Percentiles rank a stretch among this genome's conserved stretches.
phyloP scores from a whole-genome alignment of 805 yeast species.

The Vanderwaltozyma tropicalis region DNA sequence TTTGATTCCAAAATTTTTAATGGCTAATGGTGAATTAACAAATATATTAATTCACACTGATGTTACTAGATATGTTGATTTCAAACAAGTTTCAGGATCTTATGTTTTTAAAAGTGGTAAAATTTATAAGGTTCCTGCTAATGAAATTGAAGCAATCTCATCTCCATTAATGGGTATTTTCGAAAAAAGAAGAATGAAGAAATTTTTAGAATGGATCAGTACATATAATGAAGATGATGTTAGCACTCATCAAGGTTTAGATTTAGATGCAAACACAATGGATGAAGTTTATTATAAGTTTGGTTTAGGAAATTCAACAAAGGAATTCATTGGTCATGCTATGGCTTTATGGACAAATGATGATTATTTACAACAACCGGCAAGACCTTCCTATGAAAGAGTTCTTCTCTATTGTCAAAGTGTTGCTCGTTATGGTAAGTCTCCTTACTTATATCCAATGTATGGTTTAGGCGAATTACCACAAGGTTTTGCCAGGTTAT shows the following conservation, averaged over 20 bases:
- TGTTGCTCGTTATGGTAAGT: conserved; percentile 89
- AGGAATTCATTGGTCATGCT: conserved; percentile 95
- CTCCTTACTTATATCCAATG: conserved; percentile 91
- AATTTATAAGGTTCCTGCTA: conserved; percentile 91
- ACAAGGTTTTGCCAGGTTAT: conserved; percentile 95
- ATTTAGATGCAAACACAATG: conserved; percentile 82
- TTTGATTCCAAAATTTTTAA: conserved; percentile 88
- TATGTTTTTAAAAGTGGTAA: conserved; percentile 81
- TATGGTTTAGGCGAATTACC: conserved; percentile 97
- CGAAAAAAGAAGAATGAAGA: conserved; percentile 91
- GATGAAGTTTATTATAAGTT: conserved; percentile 80
- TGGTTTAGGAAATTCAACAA: conserved; percentile 86
- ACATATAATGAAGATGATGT: conserved; percentile 68
- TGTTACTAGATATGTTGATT: conserved; percentile 90
- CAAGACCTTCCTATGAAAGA: conserved; percentile 84
- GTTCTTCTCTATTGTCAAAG: conserved; percentile 78
- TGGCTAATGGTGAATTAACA: conserved; percentile 97
- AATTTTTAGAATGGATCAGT: conserved; percentile 80
- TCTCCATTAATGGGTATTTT: conserved; percentile 92
- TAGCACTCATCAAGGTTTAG: conserved; percentile 75
- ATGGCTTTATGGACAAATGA: conserved; percentile 97
- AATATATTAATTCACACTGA: conserved; percentile 92
- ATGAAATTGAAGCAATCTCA: conserved; percentile 79
- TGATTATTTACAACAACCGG: conserved; percentile 78
- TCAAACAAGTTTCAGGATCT: conserved; percentile 90